Conservation (phyloP, 176 grass and related monocot species). For the Poa pratensis region DNA sequence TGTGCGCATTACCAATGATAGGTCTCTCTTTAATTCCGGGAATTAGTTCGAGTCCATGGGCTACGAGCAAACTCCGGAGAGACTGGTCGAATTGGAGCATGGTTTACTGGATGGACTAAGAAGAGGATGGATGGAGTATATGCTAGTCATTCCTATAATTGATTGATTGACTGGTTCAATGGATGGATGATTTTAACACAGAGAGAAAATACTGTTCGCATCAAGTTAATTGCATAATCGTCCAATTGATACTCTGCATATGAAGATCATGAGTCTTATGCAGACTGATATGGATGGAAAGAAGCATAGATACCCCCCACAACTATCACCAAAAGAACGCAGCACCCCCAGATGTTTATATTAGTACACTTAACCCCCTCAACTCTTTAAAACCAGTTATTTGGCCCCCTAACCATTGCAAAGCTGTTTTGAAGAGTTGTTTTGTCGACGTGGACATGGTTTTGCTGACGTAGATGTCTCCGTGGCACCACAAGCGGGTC, state of each 20-base stretch:
- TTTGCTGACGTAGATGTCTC: no score
- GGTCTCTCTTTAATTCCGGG: neutral
- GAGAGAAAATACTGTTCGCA: neutral
- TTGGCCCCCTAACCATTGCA: no score
- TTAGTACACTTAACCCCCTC: no score
- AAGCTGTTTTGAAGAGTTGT: no score
- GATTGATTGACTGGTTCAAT: neutral
- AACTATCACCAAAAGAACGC: no score
- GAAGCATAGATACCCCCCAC: no score
- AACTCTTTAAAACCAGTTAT: no score
- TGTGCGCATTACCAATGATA: neutral
- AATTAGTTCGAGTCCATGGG: neutral
- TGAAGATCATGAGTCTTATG: neutral
- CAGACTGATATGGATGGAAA: constrained; percentile 10
- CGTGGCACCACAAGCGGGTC: no score
- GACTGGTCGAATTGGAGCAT: neutral
- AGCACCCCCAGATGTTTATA: no score
- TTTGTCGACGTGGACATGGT: no score
- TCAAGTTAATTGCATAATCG: neutral
- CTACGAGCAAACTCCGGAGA: neutral
- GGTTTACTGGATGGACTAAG: neutral
- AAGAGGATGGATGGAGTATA: neutral
- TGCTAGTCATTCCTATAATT: neutral
- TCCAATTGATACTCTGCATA: neutral
- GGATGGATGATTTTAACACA: neutral